phyloP scores from a whole-genome alignment of 495 filamentous ascomycete species.

The Xylaria castorea region DNA sequence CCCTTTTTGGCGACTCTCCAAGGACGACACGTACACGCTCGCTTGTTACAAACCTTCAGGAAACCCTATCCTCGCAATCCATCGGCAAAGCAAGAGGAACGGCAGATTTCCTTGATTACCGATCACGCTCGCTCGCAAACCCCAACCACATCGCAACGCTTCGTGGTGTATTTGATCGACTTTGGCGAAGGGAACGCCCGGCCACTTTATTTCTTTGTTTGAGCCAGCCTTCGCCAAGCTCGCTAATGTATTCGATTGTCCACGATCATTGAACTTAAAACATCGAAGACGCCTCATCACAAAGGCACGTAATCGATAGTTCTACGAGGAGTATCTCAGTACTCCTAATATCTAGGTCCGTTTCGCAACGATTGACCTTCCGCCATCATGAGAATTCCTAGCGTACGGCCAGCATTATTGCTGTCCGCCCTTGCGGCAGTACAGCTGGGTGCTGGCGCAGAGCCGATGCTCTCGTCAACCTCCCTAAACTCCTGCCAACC shows the following conservation, averaged over 20 bases:
- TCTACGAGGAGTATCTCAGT: background rate
- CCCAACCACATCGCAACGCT: background rate
- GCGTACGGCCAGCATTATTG: conserved; percentile 37
- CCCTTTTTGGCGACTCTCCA: background rate
- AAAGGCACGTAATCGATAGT: conserved; percentile 19
- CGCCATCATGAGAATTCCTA: conserved; percentile 25
- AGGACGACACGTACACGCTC: conserved; percentile 22
- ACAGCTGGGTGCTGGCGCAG: conserved; percentile 38
- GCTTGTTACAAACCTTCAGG: conserved; percentile 19
- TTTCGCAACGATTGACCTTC: conserved; percentile 15
- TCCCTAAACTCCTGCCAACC: conserved; percentile 80
- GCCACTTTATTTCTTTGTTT: conserved; percentile 25
- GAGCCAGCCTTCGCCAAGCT: conserved; percentile 6
- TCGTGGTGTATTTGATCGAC: background rate
- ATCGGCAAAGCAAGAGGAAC: background rate
- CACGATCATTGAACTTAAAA: conserved; percentile 21
- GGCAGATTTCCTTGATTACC: background rate
- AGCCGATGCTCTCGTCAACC: conserved; percentile 67
- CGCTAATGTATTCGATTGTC: conserved; percentile 25
- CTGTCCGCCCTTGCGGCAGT: conserved; percentile 45
- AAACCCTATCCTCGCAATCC: background rate
- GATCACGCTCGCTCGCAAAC: conserved; percentile 13
- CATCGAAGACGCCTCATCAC: conserved; percentile 15
- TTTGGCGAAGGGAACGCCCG: conserved; percentile 4
- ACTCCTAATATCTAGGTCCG: conserved; percentile 15